These are phyloP conservation scores for Neltuma alba DNA, from an alignment of 306 rosid genomes.

Conservation along the genomic window DNA sequence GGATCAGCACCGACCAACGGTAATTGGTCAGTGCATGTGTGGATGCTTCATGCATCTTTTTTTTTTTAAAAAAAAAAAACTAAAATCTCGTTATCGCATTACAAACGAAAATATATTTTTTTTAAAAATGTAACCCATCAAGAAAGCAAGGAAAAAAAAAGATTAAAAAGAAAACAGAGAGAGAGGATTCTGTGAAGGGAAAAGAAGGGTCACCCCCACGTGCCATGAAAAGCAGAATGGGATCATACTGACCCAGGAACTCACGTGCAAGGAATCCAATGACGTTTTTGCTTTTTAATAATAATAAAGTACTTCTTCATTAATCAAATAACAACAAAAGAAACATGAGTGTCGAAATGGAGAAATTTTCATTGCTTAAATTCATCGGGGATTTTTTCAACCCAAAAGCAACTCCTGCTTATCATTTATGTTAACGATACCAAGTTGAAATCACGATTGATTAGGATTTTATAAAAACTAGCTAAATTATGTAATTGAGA, in stretches of 20 bases:
- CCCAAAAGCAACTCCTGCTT: no score
- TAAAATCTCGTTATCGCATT: neutral
- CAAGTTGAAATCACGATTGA: no score
- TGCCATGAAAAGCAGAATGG: slow-evolving; percentile 67
- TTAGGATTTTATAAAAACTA: no score
- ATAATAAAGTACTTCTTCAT: neutral
- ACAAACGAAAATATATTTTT: neutral
- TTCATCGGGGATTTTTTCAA: no score
- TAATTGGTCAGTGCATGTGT: slow-evolving; percentile 35
- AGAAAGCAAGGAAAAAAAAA: neutral
- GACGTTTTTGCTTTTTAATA: neutral
- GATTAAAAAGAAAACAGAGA: neutral
- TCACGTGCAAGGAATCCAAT: slow-evolving; percentile 68
- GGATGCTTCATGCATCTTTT: slow-evolving; percentile 25
- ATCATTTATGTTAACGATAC: no score
- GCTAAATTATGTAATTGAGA: no score
- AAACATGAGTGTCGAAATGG: no score
- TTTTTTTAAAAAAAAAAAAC: no score
- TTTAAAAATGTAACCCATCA: neutral
- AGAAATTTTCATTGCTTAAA: no score
- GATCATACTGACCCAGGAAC: slow-evolving; percentile 48
- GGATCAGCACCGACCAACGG: slow-evolving; percentile 48
- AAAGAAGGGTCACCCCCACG: slow-evolving; percentile 46
- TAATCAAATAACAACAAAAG: neutral
- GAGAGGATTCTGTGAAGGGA: neutral